A percentile compares a stretch with the other conserved stretches of the same genome.
Conservation (phyloP, 2,329 filamentous ascomycete genomes). For the Colletotrichum cereale region DNA sequence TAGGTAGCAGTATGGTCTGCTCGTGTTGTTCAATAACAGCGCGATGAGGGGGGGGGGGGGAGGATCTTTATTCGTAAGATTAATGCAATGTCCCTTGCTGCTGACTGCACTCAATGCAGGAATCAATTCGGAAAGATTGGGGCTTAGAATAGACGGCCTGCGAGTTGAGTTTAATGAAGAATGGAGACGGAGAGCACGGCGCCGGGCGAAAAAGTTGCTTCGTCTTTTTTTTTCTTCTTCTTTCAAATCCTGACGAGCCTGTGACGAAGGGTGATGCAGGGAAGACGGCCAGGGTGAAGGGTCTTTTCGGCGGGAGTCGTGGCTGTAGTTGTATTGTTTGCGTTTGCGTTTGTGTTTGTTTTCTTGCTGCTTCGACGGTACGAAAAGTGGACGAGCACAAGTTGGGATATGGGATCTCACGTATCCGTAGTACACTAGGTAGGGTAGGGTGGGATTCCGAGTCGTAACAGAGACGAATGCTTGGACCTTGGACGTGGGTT, state of each 20-base stretch:
- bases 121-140: slow-evolving; percentile 33
- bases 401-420: not conserved
- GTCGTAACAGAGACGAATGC: not conserved
- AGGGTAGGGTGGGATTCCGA: not conserved
- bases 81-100: slow-evolving; percentile 27
- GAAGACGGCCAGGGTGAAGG: not conserved
- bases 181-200: slow-evolving; percentile 12
- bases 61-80: slow-evolving; percentile 19
- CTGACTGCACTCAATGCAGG: slow-evolving; percentile 19
- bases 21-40: not conserved
- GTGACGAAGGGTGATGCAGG: slow-evolving; percentile 23
- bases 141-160: slow-evolving; percentile 13
- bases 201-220: not conserved
- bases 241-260: not conserved
- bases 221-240: too few species aligned
- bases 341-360: slow-evolving; percentile 19
- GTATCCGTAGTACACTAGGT: too few species aligned
- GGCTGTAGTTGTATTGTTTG: not conserved
- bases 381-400: slow-evolving; percentile 3
- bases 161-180: slow-evolving; percentile 39
- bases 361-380: not conserved
- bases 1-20: not conserved
- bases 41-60: not conserved
- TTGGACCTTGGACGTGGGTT: not conserved
- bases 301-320: not conserved